Conservation (phyloP, 1,284 basidiomycete species). For the Flammula alnicola region DNA sequence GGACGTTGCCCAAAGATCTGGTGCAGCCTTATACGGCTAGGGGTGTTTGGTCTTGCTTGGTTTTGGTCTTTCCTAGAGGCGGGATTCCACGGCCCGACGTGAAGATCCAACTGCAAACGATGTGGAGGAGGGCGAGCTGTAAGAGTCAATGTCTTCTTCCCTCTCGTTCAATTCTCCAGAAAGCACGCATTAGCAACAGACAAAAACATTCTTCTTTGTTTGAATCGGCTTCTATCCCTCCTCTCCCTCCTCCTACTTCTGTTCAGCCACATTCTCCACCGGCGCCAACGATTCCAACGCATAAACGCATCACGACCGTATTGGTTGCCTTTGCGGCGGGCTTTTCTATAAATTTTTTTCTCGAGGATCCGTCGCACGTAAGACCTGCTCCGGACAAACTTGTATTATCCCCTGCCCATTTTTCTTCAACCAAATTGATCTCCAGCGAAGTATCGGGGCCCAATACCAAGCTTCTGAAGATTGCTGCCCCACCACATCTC, state of each 20-base stretch:
- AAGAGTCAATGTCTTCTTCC: slow-evolving; percentile 1
- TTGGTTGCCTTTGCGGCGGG: slow-evolving; percentile 39
- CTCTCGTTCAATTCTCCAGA: slow-evolving; percentile 5
- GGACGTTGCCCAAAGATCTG: background rate
- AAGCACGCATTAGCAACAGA: slow-evolving; percentile 5
- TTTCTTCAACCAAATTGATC: slow-evolving; percentile 65
- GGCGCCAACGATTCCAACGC: slow-evolving; percentile 4
- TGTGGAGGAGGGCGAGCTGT: slow-evolving; percentile 17
- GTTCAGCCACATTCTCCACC: background rate
- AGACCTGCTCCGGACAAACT: slow-evolving; percentile 37
- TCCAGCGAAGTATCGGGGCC: slow-evolving; percentile 54
- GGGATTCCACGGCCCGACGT: slow-evolving; percentile 8
- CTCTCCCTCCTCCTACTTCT: background rate
- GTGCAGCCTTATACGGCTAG: slow-evolving; percentile 5
- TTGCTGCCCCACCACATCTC: slow-evolving; percentile 55
- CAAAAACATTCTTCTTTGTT: slow-evolving; percentile 1
- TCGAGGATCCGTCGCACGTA: slow-evolving; percentile 49
- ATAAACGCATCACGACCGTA: slow-evolving; percentile 22
- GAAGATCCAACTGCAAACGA: slow-evolving; percentile 11
- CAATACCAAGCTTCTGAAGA: slow-evolving; percentile 63
- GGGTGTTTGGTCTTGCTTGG: slow-evolving; percentile 25
- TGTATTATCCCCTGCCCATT: slow-evolving; percentile 61
- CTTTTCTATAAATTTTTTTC: slow-evolving; percentile 52
- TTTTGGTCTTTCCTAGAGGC: background rate
- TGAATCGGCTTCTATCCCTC: background rate